Conservation (phyloP, 2,329 filamentous ascomycete species). For the Chaetoscypha palmicola region DNA sequence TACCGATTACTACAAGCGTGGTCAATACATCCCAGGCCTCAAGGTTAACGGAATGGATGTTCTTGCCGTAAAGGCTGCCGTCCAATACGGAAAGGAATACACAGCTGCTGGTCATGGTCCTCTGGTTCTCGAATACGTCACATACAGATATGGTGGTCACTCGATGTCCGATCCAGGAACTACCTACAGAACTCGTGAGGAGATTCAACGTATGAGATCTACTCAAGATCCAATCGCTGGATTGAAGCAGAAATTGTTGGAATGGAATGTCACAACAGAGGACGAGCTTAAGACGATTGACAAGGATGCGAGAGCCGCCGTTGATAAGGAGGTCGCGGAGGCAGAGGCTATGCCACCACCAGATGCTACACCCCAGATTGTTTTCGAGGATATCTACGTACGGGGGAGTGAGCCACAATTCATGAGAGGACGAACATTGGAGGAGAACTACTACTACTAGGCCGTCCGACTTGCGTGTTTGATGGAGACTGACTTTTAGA, state of each 20-base stretch:
- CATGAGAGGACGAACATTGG: slow-evolving; percentile 77
- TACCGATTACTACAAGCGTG: slow-evolving; percentile 99
- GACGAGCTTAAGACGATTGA: slow-evolving; percentile 95
- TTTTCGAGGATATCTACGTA: slow-evolving; percentile 97
- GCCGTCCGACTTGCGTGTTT: background rate
- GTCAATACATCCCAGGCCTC: slow-evolving; percentile 97
- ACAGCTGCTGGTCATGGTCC: slow-evolving; percentile 78
- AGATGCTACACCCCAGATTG: slow-evolving; percentile 70
- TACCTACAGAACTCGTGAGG: slow-evolving; percentile 97
- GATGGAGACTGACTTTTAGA: background rate
- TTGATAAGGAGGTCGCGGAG: slow-evolving; percentile 82
- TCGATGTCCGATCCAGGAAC: slow-evolving; percentile 99
- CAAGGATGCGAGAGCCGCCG: slow-evolving; percentile 79
- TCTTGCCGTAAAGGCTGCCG: slow-evolving; percentile 92
- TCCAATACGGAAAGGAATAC: slow-evolving; percentile 89
- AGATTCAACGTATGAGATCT: slow-evolving; percentile 98
- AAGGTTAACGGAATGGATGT: slow-evolving; percentile 99
- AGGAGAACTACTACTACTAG: slow-evolving; percentile 76
- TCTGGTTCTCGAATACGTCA: slow-evolving; percentile 96
- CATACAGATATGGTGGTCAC: slow-evolving; percentile 98
- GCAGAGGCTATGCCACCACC: slow-evolving; percentile 84
- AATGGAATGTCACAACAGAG: slow-evolving; percentile 87
- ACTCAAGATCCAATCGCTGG: slow-evolving; percentile 98
- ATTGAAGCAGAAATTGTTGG: slow-evolving; percentile 94
- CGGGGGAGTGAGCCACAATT: slow-evolving; percentile 79